A percentile compares a stretch with the other conserved stretches of the same genome.
These are phyloP conservation scores for Aureobasidium musti DNA, from an alignment of 2,329 filamentous ascomycete species.

Conservation along the genomic window DNA sequence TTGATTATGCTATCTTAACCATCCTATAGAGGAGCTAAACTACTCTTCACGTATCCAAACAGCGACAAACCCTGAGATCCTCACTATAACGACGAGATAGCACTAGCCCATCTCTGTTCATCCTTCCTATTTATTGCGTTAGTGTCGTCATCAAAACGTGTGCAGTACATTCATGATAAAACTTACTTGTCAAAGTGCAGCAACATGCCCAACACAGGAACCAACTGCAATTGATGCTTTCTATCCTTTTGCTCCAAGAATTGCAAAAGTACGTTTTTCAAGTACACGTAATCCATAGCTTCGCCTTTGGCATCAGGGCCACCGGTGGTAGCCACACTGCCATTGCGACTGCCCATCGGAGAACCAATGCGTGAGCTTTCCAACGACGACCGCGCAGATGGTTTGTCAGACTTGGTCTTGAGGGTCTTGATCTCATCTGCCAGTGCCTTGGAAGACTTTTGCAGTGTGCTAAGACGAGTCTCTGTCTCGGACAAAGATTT, in stretches of 20 bases:
- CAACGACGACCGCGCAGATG: slow-evolving; percentile 61
- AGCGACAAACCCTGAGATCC: too few species aligned
- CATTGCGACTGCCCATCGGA: slow-evolving; percentile 44
- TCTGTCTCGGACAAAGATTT: slow-evolving; percentile 76
- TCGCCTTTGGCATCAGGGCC: slow-evolving; percentile 28
- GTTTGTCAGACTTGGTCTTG: slow-evolving; percentile 44
- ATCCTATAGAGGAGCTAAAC: too few species aligned
- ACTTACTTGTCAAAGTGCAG: slow-evolving; percentile 74
- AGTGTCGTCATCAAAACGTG: slow-evolving; percentile 32
- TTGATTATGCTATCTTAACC: too few species aligned
- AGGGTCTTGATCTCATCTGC: slow-evolving; percentile 59
- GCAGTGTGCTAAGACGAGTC: slow-evolving; percentile 74
- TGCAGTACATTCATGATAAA: too few species aligned
- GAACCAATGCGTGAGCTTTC: slow-evolving; percentile 57
- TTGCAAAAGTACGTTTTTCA: slow-evolving; percentile 79
- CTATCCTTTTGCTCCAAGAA: slow-evolving; percentile 81
- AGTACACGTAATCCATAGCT: slow-evolving; percentile 61
- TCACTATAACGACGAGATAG: slow-evolving; percentile 58
- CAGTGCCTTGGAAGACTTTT: slow-evolving; percentile 65
- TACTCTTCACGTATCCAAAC: too few species aligned
- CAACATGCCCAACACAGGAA: slow-evolving; percentile 75
- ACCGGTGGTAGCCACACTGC: slow-evolving; percentile 34
- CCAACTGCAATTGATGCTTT: slow-evolving; percentile 71
- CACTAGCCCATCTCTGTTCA: slow-evolving; percentile 83
- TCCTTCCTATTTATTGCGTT: slow-evolving; percentile 57